Conservation (phyloP, 192 early-diverging fungal genomes). For the Coemansia sp. region DNA sequence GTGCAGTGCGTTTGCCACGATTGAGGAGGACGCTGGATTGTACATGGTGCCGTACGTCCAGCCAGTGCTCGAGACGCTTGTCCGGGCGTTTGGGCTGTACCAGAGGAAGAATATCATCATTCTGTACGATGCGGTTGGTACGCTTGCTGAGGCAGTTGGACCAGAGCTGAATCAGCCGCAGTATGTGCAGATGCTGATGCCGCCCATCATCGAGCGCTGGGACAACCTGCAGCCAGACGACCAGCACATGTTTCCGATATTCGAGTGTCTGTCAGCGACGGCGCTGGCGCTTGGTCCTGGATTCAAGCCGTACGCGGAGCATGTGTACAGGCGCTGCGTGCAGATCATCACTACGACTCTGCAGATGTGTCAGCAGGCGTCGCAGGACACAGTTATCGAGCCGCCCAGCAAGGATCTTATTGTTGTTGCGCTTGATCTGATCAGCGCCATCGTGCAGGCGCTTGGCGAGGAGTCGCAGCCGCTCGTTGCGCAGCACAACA, state of each 20-base stretch:
- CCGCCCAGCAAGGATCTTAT: constrained; percentile 94
- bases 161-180: constrained; percentile 76
- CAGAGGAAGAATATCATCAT: constrained; percentile 95
- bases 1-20: constrained; percentile 92
- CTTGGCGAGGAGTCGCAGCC: constrained; percentile 74
- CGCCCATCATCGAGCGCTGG: constrained; percentile 87
- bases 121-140: constrained; percentile 96
- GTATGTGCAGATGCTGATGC: constrained; percentile 85
- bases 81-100: constrained; percentile 84
- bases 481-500: constrained; percentile 72
- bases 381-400: constrained; percentile 54
- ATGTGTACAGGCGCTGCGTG: constrained; percentile 89
- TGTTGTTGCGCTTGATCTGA: constrained; percentile 93
- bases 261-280: constrained; percentile 90
- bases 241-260: constrained; percentile 90
- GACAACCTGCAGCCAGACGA: constrained; percentile 76
- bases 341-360: constrained; percentile 83
- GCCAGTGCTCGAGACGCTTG: constrained; percentile 82
- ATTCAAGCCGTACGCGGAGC: constrained; percentile 82
- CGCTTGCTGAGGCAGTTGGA: constrained; percentile 93
- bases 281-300: constrained; percentile 83
- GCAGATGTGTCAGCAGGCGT: constrained; percentile 61
- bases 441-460: constrained; percentile 93
- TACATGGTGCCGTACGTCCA: constrained; percentile 86
- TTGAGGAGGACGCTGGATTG: constrained; percentile 89